Conservation (phyloP, 164 flowering plant genomes). For the Berberis vulgaris region DNA sequence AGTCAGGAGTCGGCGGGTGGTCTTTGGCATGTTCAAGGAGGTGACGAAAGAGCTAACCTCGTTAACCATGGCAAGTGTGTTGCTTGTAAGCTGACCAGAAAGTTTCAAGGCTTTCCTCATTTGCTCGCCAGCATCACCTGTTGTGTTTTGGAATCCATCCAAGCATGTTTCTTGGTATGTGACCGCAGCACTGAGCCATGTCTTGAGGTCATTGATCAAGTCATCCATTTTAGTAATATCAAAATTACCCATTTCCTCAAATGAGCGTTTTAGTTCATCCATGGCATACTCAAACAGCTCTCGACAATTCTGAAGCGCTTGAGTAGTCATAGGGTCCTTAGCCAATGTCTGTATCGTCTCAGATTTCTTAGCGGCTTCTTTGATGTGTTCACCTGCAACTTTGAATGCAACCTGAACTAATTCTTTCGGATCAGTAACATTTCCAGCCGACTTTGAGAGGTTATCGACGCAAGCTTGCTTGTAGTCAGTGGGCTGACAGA, state of each 20-base stretch:
- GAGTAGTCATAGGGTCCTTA: slow-evolving; percentile 34
- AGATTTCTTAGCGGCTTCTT: slow-evolving; percentile 29
- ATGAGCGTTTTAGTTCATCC: slow-evolving; percentile 29
- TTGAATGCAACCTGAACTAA: slow-evolving; percentile 39
- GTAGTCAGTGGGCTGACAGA: slow-evolving; percentile 55
- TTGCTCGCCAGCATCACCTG: slow-evolving; percentile 33
- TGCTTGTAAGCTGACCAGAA: slow-evolving; percentile 35
- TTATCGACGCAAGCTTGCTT: slow-evolving; percentile 38
- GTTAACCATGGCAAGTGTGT: slow-evolving; percentile 46
- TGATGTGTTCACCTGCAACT: slow-evolving; percentile 24
- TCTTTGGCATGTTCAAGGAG: slow-evolving; percentile 16
- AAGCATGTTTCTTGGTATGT: slow-evolving; percentile 70
- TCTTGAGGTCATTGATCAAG: slow-evolving; percentile 32
- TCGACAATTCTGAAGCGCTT: slow-evolving; percentile 29
- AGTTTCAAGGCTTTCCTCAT: slow-evolving; percentile 43
- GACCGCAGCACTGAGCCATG: slow-evolving; percentile 64
- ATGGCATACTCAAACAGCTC: slow-evolving; percentile 34
- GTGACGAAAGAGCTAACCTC: slow-evolving; percentile 24
- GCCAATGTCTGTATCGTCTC: slow-evolving; percentile 24
- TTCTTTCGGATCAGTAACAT: slow-evolving; percentile 50
- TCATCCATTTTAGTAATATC: slow-evolving; percentile 32
- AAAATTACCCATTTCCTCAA: slow-evolving; percentile 10
- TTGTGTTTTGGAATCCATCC: slow-evolving; percentile 48
- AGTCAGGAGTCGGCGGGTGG: slow-evolving; percentile 23
- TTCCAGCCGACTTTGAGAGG: slow-evolving; percentile 24